Percentiles rank a stretch among this genome's conserved stretches.
Evolutionary conservation across 371 early-diverging fungal species (phyloP).

Genomic region (Gilbertella persicaria): DNA sequence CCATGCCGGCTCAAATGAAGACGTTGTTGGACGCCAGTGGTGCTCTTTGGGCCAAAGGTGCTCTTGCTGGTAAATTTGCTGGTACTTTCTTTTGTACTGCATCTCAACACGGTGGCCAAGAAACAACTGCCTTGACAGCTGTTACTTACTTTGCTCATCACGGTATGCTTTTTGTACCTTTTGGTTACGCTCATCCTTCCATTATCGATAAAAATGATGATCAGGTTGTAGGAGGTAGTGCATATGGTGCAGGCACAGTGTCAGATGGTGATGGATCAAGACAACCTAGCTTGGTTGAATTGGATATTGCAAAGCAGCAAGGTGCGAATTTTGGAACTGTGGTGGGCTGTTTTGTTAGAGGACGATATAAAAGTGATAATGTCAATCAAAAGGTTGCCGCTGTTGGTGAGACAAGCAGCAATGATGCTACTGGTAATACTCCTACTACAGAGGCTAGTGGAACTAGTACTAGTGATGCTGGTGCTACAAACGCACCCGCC

Average conservation of each 20-base stretch:
- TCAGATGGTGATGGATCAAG: conserved; percentile 67
- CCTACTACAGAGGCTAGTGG: background rate
- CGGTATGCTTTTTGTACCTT: conserved; percentile 80
- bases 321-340: conserved; percentile 68
- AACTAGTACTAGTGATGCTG: no score
- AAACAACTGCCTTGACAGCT: conserved; percentile 72
- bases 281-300: conserved; percentile 63
- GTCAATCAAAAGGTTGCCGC: background rate
- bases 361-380: conserved; percentile 1
- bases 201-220: conserved; percentile 50
- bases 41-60: conserved; percentile 66
- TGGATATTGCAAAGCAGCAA: conserved; percentile 64
- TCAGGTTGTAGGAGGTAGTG: conserved; percentile 64
- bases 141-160: conserved; percentile 79
- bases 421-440: background rate
- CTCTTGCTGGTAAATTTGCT: conserved; percentile 70
- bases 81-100: conserved; percentile 78
- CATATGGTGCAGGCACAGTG: conserved; percentile 64
- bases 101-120: conserved; percentile 79
- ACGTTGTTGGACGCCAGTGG: conserved; percentile 73
- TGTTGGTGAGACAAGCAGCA: background rate
- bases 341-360: conserved; percentile 36
- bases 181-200: conserved; percentile 59
- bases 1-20: conserved; percentile 75
- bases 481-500: no score